These are phyloP conservation scores for Plasmodium adleri DNA, from an alignment of 169 alveolate species.

Conservation along the genomic window DNA sequence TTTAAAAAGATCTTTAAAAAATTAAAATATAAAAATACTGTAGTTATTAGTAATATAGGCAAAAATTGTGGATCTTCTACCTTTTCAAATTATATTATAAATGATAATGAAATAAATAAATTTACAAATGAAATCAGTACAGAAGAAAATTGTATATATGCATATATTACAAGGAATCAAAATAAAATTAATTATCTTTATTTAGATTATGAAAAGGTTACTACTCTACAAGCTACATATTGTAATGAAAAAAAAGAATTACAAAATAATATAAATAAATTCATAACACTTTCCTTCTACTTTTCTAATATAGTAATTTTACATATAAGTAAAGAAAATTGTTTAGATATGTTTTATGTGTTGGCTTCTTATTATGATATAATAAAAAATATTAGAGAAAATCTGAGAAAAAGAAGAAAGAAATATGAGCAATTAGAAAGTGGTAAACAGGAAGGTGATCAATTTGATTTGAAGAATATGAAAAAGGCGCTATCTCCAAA, in stretches of 20 bases:
- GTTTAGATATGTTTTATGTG: slow-evolving; percentile 12
- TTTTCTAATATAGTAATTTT: slow-evolving; percentile 46
- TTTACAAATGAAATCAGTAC: background rate
- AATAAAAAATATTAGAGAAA: slow-evolving; percentile 22
- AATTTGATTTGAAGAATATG: background rate
- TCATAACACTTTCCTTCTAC: slow-evolving; percentile 35
- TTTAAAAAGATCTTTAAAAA: slow-evolving; percentile 34
- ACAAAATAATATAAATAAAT: slow-evolving; percentile 10
- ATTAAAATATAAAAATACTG: slow-evolving; percentile 35
- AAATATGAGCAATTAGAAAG: background rate
- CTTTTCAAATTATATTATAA: slow-evolving; percentile 32
- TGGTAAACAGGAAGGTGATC: background rate
- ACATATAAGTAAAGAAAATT: slow-evolving; percentile 34
- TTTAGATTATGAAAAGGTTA: slow-evolving; percentile 32
- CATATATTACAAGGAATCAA: slow-evolving; percentile 21
- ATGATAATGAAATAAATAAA: background rate
- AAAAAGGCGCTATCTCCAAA: background rate
- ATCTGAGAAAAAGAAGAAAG: slow-evolving; percentile 5
- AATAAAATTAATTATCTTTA: slow-evolving; percentile 47
- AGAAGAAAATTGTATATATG: slow-evolving; percentile 24
- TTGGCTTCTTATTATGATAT: slow-evolving; percentile 44
- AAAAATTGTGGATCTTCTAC: slow-evolving; percentile 45
- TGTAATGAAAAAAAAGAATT: background rate
- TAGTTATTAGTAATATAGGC: slow-evolving; percentile 58
- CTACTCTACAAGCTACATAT: background rate